Evolutionary conservation across 2,329 filamentous ascomycete species (phyloP).

Genomic region (Bipolaris victoriae): DNA sequence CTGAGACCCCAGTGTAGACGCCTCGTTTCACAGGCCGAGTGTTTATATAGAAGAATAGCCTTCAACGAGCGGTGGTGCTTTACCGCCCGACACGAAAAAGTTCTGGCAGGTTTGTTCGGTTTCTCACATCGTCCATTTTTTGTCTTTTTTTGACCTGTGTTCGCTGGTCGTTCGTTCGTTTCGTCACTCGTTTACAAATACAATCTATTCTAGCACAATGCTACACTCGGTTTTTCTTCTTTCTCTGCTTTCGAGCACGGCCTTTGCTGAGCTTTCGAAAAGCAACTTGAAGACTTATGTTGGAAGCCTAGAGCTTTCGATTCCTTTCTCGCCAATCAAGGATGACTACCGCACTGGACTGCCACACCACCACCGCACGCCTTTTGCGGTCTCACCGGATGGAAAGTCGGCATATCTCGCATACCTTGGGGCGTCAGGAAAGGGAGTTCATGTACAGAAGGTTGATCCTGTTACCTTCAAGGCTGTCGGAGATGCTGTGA

Average conservation of each 20-base stretch:
- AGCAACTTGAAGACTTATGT: slow-evolving; percentile 52
- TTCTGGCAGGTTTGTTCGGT: slow-evolving; percentile 27
- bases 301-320: slow-evolving; percentile 56
- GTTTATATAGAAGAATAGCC: slow-evolving; percentile 28
- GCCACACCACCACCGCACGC: slow-evolving; percentile 67
- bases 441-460: slow-evolving; percentile 63
- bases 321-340: slow-evolving; percentile 63
- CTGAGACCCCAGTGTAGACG: slow-evolving; percentile 24
- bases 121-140: slow-evolving; percentile 25
- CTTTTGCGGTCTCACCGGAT: slow-evolving; percentile 65
- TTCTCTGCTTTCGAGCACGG: slow-evolving; percentile 43
- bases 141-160: slow-evolving; percentile 27
- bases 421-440: slow-evolving; percentile 63
- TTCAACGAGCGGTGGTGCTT: slow-evolving; percentile 12
- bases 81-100: slow-evolving; percentile 27
- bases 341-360: slow-evolving; percentile 66
- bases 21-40: slow-evolving; percentile 28
- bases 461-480: slow-evolving; percentile 62
- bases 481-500: slow-evolving; percentile 59
- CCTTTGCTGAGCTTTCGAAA: slow-evolving; percentile 49
- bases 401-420: slow-evolving; percentile 65
- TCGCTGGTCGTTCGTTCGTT: slow-evolving; percentile 46
- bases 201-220: slow-evolving; percentile 36
- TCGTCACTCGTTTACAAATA: slow-evolving; percentile 33
- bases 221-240: slow-evolving; percentile 41